phyloP scores from a whole-genome alignment of 768 basidiomycete genomes.

The Trametes gibbosa region DNA sequence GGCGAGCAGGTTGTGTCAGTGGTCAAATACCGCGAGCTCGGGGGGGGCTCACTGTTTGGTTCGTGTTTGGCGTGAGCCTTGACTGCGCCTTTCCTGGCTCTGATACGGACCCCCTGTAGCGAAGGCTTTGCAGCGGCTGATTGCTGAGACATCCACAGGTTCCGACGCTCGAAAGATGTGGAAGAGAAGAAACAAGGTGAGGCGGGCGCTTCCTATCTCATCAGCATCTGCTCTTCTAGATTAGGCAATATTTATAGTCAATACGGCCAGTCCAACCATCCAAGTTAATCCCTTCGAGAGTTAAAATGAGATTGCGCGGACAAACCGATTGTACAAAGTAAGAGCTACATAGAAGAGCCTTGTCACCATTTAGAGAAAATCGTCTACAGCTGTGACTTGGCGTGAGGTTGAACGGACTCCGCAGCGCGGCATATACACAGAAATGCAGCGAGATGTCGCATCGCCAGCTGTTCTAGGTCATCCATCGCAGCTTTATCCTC shows the following conservation, averaged over 20 bases:
- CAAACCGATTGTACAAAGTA: not conserved
- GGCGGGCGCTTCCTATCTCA: constrained; percentile 6
- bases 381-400: not conserved
- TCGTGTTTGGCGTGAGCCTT: constrained; percentile 95
- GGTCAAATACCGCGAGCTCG: not conserved
- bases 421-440: constrained; percentile 21
- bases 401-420: not conserved
- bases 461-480: constrained; percentile 3
- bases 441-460: constrained; percentile 18
- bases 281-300: no score
- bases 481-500: constrained; percentile 12
- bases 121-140: constrained; percentile 80
- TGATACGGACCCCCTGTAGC: constrained; percentile 89
- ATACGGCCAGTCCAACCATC: not conserved
- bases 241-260: constrained; percentile 10
- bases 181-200: constrained; percentile 20
- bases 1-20: constrained; percentile 5
- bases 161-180: constrained; percentile 34
- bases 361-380: not conserved
- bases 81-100: constrained; percentile 89
- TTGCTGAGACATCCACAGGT: constrained; percentile 92
- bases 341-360: not conserved
- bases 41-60: constrained; percentile 52
- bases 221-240: constrained; percentile 6
- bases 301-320: not conserved